A percentile compares a stretch with the other conserved stretches of the same genome.
Evolutionary conservation across 805 yeast species (phyloP).

Genomic region (Trichomonascus vanleenenianus): DNA sequence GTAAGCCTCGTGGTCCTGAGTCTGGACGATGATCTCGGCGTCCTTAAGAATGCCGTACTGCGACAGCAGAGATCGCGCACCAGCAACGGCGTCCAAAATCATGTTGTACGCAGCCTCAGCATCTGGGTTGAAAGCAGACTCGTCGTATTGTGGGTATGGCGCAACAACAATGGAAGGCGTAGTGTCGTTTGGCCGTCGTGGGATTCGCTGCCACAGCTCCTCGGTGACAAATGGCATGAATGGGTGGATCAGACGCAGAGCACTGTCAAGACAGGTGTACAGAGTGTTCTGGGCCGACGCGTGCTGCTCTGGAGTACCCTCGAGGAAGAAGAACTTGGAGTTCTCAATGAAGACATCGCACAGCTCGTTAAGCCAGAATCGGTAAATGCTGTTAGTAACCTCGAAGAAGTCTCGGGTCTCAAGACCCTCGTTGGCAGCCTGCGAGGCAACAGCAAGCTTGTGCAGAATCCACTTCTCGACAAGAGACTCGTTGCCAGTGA

Average conservation of each 20-base stretch:
- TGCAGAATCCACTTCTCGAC: slow-evolving; percentile 97
- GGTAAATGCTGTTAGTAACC: slow-evolving; percentile 79
- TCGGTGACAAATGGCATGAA: slow-evolving; percentile 97
- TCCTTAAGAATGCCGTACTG: slow-evolving; percentile 85
- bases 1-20: slow-evolving; percentile 40
- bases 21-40: slow-evolving; percentile 78
- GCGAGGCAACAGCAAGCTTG: slow-evolving; percentile 65
- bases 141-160: slow-evolving; percentile 59
- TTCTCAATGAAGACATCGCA: slow-evolving; percentile 98
- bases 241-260: slow-evolving; percentile 88
- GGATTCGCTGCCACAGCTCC: slow-evolving; percentile 98
- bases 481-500: slow-evolving; percentile 74
- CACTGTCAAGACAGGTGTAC: slow-evolving; percentile 87
- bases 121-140: slow-evolving; percentile 52
- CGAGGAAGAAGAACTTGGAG: slow-evolving; percentile 85
- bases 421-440: slow-evolving; percentile 53
- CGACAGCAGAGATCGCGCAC: slow-evolving; percentile 84
- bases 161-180: slow-evolving; percentile 72
- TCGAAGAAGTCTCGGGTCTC: slow-evolving; percentile 86
- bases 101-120: slow-evolving; percentile 75
- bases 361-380: slow-evolving; percentile 88
- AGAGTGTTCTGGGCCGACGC: slow-evolving; percentile 90
- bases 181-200: slow-evolving; percentile 68
- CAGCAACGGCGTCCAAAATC: slow-evolving; percentile 78
- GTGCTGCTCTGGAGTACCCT: slow-evolving; percentile 79